Conservation (phyloP, 2,329 filamentous ascomycete species). For the Claviceps sp. region DNA sequence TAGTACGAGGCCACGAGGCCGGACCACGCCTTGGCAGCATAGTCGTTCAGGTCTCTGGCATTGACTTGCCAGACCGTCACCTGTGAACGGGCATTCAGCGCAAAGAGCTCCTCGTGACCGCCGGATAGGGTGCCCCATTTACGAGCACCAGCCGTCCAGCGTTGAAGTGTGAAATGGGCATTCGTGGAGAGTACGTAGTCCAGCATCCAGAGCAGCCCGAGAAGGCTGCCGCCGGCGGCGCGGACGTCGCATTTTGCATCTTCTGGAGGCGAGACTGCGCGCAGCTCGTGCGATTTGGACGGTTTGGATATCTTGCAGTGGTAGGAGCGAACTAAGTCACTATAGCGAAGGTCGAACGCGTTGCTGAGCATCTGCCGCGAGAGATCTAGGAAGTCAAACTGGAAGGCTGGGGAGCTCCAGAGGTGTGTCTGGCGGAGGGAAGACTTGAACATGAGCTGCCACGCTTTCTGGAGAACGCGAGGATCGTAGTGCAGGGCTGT, state of each 20-base stretch:
- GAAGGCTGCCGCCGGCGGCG: constrained; percentile 16
- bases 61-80: constrained; percentile 32
- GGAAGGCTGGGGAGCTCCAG: constrained; percentile 27
- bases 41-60: constrained; percentile 27
- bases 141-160: constrained; percentile 27
- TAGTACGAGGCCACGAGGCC: constrained; percentile 34
- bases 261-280: constrained; percentile 5
- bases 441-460: constrained; percentile 25
- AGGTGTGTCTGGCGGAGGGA: constrained; percentile 17
- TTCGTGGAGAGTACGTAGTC: constrained; percentile 28
- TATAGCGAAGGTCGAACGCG: constrained; percentile 27
- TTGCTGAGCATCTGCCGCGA: constrained; percentile 35
- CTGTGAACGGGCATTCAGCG: constrained; percentile 35
- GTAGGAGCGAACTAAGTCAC: constrained; percentile 20
- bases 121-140: constrained; percentile 10
- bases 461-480: constrained; percentile 21
- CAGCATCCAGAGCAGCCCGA: constrained; percentile 21
- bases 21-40: constrained; percentile 34
- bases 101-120: constrained; percentile 20
- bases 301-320: constrained; percentile 7
- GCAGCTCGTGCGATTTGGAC: constrained; percentile 7
- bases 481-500: constrained; percentile 30
- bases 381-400: constrained; percentile 34
- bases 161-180: constrained; percentile 25
- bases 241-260: not conserved